Evolutionary conservation across 1,139 yeast species (phyloP).

Genomic region (Debaryomyces subglobosus): DNA sequence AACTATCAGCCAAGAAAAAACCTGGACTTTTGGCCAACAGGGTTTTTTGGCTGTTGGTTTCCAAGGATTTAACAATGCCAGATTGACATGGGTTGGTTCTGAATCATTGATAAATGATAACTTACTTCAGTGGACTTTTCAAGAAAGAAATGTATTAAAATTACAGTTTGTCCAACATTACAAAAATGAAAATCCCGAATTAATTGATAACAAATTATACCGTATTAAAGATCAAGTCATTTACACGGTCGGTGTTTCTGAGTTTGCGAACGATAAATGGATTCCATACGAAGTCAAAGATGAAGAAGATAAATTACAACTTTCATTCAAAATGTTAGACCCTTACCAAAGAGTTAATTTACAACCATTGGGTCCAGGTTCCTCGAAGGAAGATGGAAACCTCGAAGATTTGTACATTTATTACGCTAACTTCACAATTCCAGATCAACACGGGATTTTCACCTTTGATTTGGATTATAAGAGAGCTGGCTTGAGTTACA

Average conservation of each 20-base stretch:
- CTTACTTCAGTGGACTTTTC: slow-evolving; percentile 75
- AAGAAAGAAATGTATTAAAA: slow-evolving; percentile 65
- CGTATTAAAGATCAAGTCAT: slow-evolving; percentile 71
- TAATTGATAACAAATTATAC: slow-evolving; percentile 52
- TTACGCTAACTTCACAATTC: slow-evolving; percentile 61
- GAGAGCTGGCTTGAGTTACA: slow-evolving; percentile 74
- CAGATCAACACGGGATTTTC: slow-evolving; percentile 97
- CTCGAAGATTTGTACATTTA: slow-evolving; percentile 39
- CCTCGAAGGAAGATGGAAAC: slow-evolving; percentile 33
- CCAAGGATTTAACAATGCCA: slow-evolving; percentile 80
- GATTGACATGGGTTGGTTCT: slow-evolving; percentile 82
- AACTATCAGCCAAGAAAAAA: slow-evolving; percentile 45
- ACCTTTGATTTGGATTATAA: slow-evolving; percentile 81
- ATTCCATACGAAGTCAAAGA: slow-evolving; percentile 56
- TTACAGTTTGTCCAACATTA: slow-evolving; percentile 54
- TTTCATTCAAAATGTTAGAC: slow-evolving; percentile 88
- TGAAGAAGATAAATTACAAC: slow-evolving; percentile 64
- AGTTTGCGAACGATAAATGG: slow-evolving; percentile 69
- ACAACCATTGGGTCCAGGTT: slow-evolving; percentile 44
- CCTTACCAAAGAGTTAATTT: slow-evolving; percentile 86
- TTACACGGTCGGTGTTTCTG: slow-evolving; percentile 68
- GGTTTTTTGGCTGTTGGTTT: slow-evolving; percentile 77
- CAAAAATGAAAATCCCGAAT: slow-evolving; percentile 49
- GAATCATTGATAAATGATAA: slow-evolving; percentile 56
- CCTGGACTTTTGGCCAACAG: slow-evolving; percentile 86